phyloP scores from a whole-genome alignment of 2,329 filamentous ascomycete species.

The Ilyonectria destructans region DNA sequence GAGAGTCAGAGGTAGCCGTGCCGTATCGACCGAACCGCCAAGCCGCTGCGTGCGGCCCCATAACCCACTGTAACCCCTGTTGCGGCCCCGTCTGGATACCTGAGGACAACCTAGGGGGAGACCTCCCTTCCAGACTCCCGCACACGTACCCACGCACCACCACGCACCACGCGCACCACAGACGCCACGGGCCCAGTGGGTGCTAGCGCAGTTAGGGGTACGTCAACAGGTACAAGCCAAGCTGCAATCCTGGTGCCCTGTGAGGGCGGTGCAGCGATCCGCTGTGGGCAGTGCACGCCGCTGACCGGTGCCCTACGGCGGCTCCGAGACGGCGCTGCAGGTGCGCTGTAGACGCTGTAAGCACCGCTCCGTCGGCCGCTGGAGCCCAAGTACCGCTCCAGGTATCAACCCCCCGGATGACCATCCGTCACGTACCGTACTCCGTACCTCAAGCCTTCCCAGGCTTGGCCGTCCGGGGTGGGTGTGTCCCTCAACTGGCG shows the following conservation, averaged over 20 bases:
- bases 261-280: constrained; percentile 28
- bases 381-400: constrained; percentile 25
- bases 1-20: constrained; percentile 26
- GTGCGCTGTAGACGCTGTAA: constrained; percentile 27
- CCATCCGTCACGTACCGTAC: constrained; percentile 42
- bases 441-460: constrained; percentile 29
- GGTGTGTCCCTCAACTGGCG: constrained; percentile 38
- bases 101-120: constrained; percentile 24
- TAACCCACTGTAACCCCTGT: constrained; percentile 23
- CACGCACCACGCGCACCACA: constrained; percentile 47
- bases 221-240: constrained; percentile 25
- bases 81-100: constrained; percentile 26
- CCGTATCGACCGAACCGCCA: constrained; percentile 32
- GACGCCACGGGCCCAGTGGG: constrained; percentile 47
- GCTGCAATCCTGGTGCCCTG: constrained; percentile 13
- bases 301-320: constrained; percentile 27
- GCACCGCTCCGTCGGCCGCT: background rate
- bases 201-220: constrained; percentile 40
- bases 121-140: constrained; percentile 37
- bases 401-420: constrained; percentile 40
- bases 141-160: constrained; percentile 34
- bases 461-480: constrained; percentile 42
- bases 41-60: constrained; percentile 18
- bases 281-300: constrained; percentile 25
- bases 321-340: constrained; percentile 24